These are phyloP conservation scores for Diaporthe longicolla DNA, from an alignment of 2,329 filamentous ascomycete genomes.

Conservation along the genomic window DNA sequence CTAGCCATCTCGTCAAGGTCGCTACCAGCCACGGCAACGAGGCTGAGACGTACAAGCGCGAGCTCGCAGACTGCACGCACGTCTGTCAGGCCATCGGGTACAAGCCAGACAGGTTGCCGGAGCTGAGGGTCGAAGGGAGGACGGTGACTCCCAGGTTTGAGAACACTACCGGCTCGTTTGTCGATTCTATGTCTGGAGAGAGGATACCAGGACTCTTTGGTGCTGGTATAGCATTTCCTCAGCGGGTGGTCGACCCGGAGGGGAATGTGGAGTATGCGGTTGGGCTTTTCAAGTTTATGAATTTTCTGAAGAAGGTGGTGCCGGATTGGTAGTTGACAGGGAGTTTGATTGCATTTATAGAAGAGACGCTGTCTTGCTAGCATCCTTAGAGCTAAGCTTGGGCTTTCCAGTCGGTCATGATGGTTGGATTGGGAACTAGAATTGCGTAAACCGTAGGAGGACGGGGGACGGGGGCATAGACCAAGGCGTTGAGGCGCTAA, in stretches of 20 bases:
- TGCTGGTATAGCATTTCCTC: constrained; percentile 75
- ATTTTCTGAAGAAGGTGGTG: constrained; percentile 68
- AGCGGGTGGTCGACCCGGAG: constrained; percentile 71
- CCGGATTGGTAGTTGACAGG: constrained; percentile 59
- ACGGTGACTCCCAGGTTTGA: constrained; percentile 48
- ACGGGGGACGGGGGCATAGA: not conserved
- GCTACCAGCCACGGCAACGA: constrained; percentile 60
- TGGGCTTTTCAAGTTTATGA: constrained; percentile 77
- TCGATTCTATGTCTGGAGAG: constrained; percentile 56
- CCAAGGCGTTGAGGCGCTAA: not conserved
- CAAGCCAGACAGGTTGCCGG: constrained; percentile 63
- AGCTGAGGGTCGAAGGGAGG: constrained; percentile 54
- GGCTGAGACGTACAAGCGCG: constrained; percentile 57
- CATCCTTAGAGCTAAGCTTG: not conserved
- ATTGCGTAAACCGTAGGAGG: not conserved
- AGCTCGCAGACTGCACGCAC: constrained; percentile 65
- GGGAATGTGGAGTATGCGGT: constrained; percentile 74
- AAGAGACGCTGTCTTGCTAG: not conserved
- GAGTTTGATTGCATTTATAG: not conserved
- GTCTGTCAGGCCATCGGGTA: constrained; percentile 74
- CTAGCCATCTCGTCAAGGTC: constrained; percentile 61
- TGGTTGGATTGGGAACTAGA: not conserved
- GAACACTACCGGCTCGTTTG: constrained; percentile 60
- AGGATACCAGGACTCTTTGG: constrained; percentile 68
- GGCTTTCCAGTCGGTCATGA: not conserved